Percentiles rank a stretch among this genome's conserved stretches.
Conservation (phyloP, 768 basidiomycete species). For the Russula compacta region DNA sequence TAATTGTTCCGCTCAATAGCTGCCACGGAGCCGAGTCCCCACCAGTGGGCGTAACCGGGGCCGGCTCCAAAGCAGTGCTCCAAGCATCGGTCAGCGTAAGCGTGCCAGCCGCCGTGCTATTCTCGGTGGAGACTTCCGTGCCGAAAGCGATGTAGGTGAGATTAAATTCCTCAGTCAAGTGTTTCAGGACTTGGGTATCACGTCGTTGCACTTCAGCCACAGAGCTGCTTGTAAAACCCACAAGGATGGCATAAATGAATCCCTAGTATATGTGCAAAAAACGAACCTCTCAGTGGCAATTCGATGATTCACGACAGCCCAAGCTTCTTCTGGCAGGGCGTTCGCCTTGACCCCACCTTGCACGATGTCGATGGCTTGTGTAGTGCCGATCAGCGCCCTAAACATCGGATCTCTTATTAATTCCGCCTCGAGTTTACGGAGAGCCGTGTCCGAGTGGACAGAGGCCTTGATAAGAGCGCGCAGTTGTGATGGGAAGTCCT, state of each 20-base stretch:
- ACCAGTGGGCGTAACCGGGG: constrained; percentile 33
- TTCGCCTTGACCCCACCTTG: constrained; percentile 36
- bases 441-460: constrained; percentile 24
- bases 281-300: constrained; percentile 27
- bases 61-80: constrained; percentile 29
- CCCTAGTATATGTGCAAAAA: background rate
- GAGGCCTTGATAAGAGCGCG: constrained; percentile 25
- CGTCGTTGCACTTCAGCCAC: constrained; percentile 26
- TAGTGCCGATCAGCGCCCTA: constrained; percentile 27
- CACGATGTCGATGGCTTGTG: constrained; percentile 33
- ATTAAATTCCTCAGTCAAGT: constrained; percentile 30
- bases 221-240: constrained; percentile 20
- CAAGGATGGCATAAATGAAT: background rate
- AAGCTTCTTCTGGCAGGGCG: constrained; percentile 35
- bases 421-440: constrained; percentile 29
- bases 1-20: no score
- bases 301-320: constrained; percentile 23
- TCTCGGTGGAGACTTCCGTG: constrained; percentile 21
- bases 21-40: no score
- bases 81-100: constrained; percentile 33
- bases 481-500: constrained; percentile 28
- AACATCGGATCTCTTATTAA: constrained; percentile 23
- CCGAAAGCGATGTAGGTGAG: constrained; percentile 36
- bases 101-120: constrained; percentile 27
- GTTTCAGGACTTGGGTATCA: constrained; percentile 24